Percentiles rank a stretch among this genome's conserved stretches.
Evolutionary conservation across 2,329 filamentous ascomycete species (phyloP).

Genomic region (Aureobasidium vineae): DNA sequence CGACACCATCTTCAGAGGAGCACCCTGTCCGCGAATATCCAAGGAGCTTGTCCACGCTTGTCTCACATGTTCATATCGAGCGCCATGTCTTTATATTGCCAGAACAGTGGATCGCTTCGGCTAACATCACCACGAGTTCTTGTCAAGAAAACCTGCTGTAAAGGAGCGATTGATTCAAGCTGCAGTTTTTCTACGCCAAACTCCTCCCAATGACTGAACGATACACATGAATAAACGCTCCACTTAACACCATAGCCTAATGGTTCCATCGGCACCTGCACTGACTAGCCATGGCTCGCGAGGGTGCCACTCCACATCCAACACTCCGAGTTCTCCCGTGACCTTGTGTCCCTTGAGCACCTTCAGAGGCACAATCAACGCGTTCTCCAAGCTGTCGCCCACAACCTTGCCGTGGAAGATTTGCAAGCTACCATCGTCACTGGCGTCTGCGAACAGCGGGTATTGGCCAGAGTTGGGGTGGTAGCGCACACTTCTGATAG

Average conservation of each 20-base stretch:
- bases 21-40: not conserved
- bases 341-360: constrained; percentile 88
- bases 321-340: constrained; percentile 78
- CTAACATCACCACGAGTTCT: not conserved
- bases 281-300: constrained; percentile 91
- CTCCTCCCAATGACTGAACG: constrained; percentile 24
- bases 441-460: constrained; percentile 90
- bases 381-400: constrained; percentile 91
- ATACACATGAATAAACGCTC: not conserved
- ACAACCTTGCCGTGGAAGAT: constrained; percentile 97
- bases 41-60: not conserved
- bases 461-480: constrained; percentile 64
- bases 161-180: not conserved
- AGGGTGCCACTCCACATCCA: constrained; percentile 96
- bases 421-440: constrained; percentile 90
- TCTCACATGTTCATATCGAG: constrained; percentile 4
- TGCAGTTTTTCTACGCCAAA: constrained; percentile 19
- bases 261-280: constrained; percentile 90
- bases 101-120: not conserved
- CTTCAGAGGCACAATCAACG: constrained; percentile 94
- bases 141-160: not conserved
- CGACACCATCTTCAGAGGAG: not conserved
- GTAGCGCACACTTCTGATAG: constrained; percentile 84
- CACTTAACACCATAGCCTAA: constrained; percentile 71
- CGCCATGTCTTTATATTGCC: not conserved